These are phyloP conservation scores for Mallotus japonicus DNA, from an alignment of 441 rosid species.

Conservation along the genomic window DNA sequence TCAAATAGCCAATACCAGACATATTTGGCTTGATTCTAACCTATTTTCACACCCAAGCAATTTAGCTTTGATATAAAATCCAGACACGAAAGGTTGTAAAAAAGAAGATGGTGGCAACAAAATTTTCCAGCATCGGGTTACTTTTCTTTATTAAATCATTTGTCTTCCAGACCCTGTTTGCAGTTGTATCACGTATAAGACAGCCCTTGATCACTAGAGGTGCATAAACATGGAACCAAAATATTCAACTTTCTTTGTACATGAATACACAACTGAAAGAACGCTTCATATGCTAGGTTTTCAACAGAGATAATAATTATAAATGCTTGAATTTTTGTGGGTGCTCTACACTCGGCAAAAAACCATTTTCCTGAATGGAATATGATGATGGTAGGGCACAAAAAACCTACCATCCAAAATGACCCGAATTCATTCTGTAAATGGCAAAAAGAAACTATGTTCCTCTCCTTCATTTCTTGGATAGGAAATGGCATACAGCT, in stretches of 20 bases:
- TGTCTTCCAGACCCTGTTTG: neutral
- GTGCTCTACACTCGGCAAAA: neutral
- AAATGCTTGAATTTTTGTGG: neutral
- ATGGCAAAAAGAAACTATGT: neutral
- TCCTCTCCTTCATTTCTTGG: neutral
- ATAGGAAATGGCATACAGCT: neutral
- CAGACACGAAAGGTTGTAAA: too few relatives aligned
- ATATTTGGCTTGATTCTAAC: too few relatives aligned
- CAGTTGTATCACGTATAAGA: neutral
- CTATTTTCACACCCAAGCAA: too few relatives aligned
- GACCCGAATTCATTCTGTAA: neutral
- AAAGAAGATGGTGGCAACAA: too few relatives aligned
- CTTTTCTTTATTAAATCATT: too few relatives aligned
- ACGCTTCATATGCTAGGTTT: neutral
- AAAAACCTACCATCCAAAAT: slow-evolving; percentile 8
- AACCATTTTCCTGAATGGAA: neutral
- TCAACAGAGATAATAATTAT: neutral
- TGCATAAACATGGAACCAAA: neutral
- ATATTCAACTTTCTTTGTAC: neutral
- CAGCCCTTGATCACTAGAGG: neutral
- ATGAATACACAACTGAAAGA: neutral
- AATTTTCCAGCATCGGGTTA: too few relatives aligned
- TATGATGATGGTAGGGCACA: neutral
- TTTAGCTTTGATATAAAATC: too few relatives aligned
- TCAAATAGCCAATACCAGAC: too few relatives aligned